phyloP scores from a whole-genome alignment of 805 yeast species.

The Candida orba region DNA sequence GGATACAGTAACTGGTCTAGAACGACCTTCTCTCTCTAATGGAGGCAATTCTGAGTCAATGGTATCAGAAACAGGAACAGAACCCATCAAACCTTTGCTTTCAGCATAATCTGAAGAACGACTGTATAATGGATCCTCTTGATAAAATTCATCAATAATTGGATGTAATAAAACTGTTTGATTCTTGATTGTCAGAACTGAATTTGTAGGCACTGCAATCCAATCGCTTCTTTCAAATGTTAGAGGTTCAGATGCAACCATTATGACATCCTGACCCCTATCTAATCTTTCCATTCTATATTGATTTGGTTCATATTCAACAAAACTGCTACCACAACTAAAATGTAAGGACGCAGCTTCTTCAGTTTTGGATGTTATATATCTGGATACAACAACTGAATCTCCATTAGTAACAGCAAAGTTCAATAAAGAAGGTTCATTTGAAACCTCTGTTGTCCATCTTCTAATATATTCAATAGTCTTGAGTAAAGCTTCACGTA shows the following conservation, averaged over 20 bases:
- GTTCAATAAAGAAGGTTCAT: slow-evolving; percentile 81
- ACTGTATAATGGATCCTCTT: slow-evolving; percentile 54
- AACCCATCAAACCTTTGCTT: slow-evolving; percentile 88
- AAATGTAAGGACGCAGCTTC: slow-evolving; percentile 96
- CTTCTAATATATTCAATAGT: slow-evolving; percentile 70
- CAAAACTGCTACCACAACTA: slow-evolving; percentile 86
- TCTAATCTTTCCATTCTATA: slow-evolving; percentile 92
- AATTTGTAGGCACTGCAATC: slow-evolving; percentile 94
- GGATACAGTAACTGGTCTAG: slow-evolving; percentile 22
- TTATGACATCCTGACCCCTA: slow-evolving; percentile 88
- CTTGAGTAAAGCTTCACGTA: slow-evolving; percentile 61
- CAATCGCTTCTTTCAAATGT: slow-evolving; percentile 97
- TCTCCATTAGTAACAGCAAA: slow-evolving; percentile 95
- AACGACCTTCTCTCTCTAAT: slow-evolving; percentile 67
- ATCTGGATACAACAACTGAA: slow-evolving; percentile 78
- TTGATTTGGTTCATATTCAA: slow-evolving; percentile 85
- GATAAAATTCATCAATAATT: slow-evolving; percentile 81
- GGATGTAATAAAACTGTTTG: slow-evolving; percentile 91
- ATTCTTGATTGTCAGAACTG: slow-evolving; percentile 69
- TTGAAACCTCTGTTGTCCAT: slow-evolving; percentile 62
- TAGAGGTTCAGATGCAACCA: slow-evolving; percentile 94
- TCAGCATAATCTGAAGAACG: slow-evolving; percentile 81
- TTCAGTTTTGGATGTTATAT: slow-evolving; percentile 81
- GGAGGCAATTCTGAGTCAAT: slow-evolving; percentile 60
- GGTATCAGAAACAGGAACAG: slow-evolving; percentile 63